Evolutionary conservation across 2,329 filamentous ascomycete genomes (phyloP).

Genomic region (Periconia macrospinosa): DNA sequence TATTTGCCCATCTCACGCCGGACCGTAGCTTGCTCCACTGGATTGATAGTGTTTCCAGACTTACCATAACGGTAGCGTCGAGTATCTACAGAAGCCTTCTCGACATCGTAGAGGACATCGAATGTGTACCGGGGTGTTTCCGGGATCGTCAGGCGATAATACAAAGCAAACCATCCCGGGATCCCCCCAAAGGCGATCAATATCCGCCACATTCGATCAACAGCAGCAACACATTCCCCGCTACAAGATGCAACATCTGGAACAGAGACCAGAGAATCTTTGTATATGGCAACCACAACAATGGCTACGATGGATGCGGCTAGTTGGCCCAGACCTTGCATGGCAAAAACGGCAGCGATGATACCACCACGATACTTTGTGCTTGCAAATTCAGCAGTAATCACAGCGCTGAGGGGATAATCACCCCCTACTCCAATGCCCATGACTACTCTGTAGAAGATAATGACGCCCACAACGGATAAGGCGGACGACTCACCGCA

Average conservation of each 20-base stretch:
- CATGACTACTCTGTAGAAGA: constrained; percentile 47
- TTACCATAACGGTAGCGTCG: constrained; percentile 72
- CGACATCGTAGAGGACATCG: constrained; percentile 72
- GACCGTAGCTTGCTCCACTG: constrained; percentile 62
- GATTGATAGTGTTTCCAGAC: constrained; percentile 61
- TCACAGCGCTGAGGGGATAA: constrained; percentile 76
- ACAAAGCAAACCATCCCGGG: constrained; percentile 78
- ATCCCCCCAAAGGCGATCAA: constrained; percentile 81
- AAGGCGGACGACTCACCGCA: constrained; percentile 37
- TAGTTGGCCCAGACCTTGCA: constrained; percentile 84
- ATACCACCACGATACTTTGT: constrained; percentile 85
- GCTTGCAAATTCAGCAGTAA: constrained; percentile 84
- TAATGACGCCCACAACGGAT: constrained; percentile 42
- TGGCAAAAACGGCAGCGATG: constrained; percentile 85
- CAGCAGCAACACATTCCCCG: constrained; percentile 66
- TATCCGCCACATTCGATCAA: constrained; percentile 86
- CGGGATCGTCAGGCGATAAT: constrained; percentile 84
- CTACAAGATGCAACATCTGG: constrained; percentile 60
- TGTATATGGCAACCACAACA: constrained; percentile 72
- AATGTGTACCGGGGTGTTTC: constrained; percentile 89
- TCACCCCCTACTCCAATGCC: constrained; percentile 39
- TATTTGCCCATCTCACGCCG: constrained; percentile 46
- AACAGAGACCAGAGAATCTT: constrained; percentile 60
- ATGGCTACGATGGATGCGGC: constrained; percentile 74
- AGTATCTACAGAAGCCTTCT: constrained; percentile 66